Base-by-base conservation (phyloP, 805 yeast species). In the Hermanozyma aechmeae region DNA sequence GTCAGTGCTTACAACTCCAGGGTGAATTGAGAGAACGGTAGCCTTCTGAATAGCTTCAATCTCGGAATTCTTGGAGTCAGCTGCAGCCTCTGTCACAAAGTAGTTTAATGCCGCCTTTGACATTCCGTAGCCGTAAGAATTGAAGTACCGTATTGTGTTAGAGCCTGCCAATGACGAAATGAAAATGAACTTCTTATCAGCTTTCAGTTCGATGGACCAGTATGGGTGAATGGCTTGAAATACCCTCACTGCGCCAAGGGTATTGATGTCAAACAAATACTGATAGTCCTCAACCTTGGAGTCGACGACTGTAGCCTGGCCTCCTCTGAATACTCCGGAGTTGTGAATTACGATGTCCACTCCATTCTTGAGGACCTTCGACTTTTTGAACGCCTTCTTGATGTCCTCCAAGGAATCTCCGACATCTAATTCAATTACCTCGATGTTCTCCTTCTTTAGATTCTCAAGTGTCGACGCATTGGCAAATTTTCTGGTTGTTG, bases 1-100 rank as follows among this genome's bases (percentile, higher is more conserved):
- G 27, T 61, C 66, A 20, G 59, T 56, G n/a, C 29, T n/a, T 10
- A 63, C 65, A 8, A 48, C 20, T 20, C 69, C 68, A 1, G 71
- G 71, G 29, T 58, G 60, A 10, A 59, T 10, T 8, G 59, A 38
- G 14, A 56, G 36, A 23, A 53, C 23, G n/a, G 5, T 16, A 13
- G 13, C 18, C 16, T 3, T 15, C n/a, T 5, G 27, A 15, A 26
- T 6, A 20, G 27, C 36, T 8, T 42, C 48, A 31, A 47, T 54
- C 1, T 45, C 52, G 19, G 51, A 46, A 15, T 26, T 15, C 1
- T 15, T 34, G 19, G 47, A 29, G 29, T 59, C 62, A 19, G 13
- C 11, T 22, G 51, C 37, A 21, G 60, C 21, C 13, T 47, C 45
- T 23, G 37, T 45, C 10, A 41, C 42, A 11, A 50, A 34, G 39